A percentile compares a stretch with the other conserved stretches of the same genome.
Conservation (phyloP, 495 filamentous ascomycete species). For the Cryomyces antarcticus region DNA sequence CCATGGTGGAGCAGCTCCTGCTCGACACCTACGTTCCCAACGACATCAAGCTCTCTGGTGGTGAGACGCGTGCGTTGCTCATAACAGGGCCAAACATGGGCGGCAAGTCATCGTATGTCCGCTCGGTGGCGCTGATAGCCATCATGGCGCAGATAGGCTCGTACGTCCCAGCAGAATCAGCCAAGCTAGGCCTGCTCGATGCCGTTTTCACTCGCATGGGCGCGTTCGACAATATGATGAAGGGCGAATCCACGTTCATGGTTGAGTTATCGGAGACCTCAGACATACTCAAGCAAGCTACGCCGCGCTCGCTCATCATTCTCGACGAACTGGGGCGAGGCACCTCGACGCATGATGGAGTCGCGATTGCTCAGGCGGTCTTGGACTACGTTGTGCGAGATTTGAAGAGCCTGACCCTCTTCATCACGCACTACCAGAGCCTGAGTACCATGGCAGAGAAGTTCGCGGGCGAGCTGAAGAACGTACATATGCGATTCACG, state of each 20-base stretch:
- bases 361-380: conserved; percentile 87
- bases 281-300: conserved; percentile 75
- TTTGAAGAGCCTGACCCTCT: conserved; percentile 56
- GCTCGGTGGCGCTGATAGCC: conserved; percentile 72
- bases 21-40: conserved; percentile 84
- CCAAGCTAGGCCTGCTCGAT: conserved; percentile 63
- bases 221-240: conserved; percentile 89
- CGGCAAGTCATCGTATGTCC: conserved; percentile 87
- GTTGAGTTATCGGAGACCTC: conserved; percentile 86
- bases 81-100: conserved; percentile 98
- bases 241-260: conserved; percentile 93
- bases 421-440: conserved; percentile 93
- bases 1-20: conserved; percentile 87
- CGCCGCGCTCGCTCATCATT: conserved; percentile 60
- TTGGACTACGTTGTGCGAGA: conserved; percentile 65
- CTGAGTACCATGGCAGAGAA: conserved; percentile 50
- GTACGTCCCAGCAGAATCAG: conserved; percentile 66
- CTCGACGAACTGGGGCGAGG: conserved; percentile 92
- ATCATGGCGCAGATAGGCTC: conserved; percentile 92
- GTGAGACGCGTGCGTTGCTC: conserved; percentile 53
- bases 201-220: conserved; percentile 95
- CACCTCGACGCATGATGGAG: conserved; percentile 85
- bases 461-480: conserved; percentile 42
- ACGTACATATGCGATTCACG: conserved; percentile 71
- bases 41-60: conserved; percentile 44